These are phyloP conservation scores for Biancaea sappan DNA, from an alignment of 306 rosid species.

Conservation along the genomic window DNA sequence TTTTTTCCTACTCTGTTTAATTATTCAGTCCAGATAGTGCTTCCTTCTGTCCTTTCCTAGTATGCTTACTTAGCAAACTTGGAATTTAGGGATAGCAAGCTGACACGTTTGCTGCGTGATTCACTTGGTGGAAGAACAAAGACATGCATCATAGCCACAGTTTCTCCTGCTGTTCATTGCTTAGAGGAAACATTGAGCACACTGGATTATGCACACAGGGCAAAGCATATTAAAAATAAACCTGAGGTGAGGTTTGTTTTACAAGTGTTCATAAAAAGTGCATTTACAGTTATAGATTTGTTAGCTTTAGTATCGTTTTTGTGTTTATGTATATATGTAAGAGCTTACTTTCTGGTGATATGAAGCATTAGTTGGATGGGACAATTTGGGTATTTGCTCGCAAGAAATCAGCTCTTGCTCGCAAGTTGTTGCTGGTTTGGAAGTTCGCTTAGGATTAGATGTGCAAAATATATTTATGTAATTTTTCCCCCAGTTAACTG, in stretches of 20 bases:
- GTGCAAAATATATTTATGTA: background rate
- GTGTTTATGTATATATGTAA: too few species aligned
- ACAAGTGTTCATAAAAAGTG: background rate
- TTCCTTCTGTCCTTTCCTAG: background rate
- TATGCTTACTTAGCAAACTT: background rate
- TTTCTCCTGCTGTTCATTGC: conserved; percentile 76
- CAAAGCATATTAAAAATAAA: conserved; percentile 62
- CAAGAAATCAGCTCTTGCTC: background rate
- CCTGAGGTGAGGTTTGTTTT: conserved; percentile 48
- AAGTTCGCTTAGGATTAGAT: background rate
- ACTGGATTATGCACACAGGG: conserved; percentile 70
- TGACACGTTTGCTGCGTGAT: conserved; percentile 72
- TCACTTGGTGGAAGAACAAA: conserved; percentile 79
- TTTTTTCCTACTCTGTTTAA: conserved; percentile 3
- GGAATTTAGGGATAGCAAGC: conserved; percentile 67
- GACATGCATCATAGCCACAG: conserved; percentile 76
- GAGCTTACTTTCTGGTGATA: background rate
- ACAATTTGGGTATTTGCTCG: background rate
- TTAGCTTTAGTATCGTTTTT: background rate
- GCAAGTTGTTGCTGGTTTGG: background rate
- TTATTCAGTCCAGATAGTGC: background rate
- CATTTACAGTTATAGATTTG: background rate
- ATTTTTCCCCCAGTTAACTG: background rate
- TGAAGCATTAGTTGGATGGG: background rate
- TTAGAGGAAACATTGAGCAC: conserved; percentile 72